Evolutionary conservation across 176 grass and related monocot species (phyloP), one percentile per base, ranked within the genome.

Genomic region (Zizania latifolia): DNA sequence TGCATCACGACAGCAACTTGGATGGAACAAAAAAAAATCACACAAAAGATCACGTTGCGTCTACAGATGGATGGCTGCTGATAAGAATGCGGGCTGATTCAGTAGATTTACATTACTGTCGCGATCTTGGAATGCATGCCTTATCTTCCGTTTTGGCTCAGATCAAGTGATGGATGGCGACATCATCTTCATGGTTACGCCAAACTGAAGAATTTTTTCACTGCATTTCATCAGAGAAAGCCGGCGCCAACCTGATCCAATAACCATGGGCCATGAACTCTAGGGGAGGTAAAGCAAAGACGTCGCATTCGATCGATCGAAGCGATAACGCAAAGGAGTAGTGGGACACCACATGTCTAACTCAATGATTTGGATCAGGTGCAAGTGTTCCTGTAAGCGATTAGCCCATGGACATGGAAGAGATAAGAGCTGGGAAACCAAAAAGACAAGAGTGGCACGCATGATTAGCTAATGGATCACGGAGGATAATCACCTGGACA

Each of bases 191-290:
- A 34, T 19, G 8, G 19, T 28, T 5, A 29, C 51, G 28, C 1
- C 27, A 9, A 39, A 38, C 62, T 38, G 61, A 78, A 78, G 32
- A 19, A 13, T 28, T 0, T 53, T 51, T 53, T 21, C 48, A 22
- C 48, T 13, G n/a, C 43, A 3, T 66, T 28, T 19, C 15, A 29
- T 19, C 15, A 5, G 40, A 57, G 31, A 32, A 62, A 64, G 53
- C 46, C 81, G 38, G 71, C 61, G 31, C 36, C 73, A 62, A 58
- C 53, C 30, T 76, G 40, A 70, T 70, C 72, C 27, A 16, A 12
- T 59, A 50, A 22, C 9, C 68, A 50, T 16, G 48, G 56, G 8
- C 3, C 10, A 8, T 29, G n/a, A 9, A 46, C 44, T 51, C 64
- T n/a, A 0, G 74, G 10, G 59, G 46, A 58, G 3, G n/a, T 29